phyloP scores from a whole-genome alignment of 1,139 yeast genomes.

The Pichia sp. region DNA sequence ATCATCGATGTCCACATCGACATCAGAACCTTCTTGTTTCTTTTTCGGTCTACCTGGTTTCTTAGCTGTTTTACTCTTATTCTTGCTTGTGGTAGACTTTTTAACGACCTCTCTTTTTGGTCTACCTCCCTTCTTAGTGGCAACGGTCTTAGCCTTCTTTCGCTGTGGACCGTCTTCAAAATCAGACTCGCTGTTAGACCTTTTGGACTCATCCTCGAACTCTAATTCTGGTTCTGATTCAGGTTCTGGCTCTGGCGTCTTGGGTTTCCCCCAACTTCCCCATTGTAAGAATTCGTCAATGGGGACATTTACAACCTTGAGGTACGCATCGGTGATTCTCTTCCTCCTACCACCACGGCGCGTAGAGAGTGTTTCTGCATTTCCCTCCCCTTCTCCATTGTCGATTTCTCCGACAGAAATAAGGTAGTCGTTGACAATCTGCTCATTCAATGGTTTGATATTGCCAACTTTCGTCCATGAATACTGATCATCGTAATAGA shows the following conservation, averaged over 20 bases:
- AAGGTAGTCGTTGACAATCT: conserved; percentile 19
- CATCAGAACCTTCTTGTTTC: not conserved
- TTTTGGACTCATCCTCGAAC: not conserved
- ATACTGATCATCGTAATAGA: conserved; percentile 60
- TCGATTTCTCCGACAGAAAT: conserved; percentile 21
- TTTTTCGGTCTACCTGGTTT: conserved; percentile 3
- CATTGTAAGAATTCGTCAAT: conserved; percentile 21
- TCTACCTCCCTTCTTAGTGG: not conserved
- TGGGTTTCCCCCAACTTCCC: conserved; percentile 26
- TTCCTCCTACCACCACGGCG: conserved; percentile 14
- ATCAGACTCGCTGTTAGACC: not conserved
- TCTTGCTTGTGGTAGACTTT: not conserved
- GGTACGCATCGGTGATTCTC: conserved; percentile 24
- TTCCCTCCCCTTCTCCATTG: conserved; percentile 6
- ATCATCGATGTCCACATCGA: not conserved
- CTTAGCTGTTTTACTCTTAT: not conserved
- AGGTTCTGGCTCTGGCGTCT: conserved; percentile 11
- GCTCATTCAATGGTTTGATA: conserved; percentile 28
- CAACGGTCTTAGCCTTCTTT: conserved; percentile 6
- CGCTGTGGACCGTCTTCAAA: conserved; percentile 1
- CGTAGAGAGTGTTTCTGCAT: not conserved
- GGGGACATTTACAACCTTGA: conserved; percentile 23
- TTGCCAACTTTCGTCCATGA: conserved; percentile 51
- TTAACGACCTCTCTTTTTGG: not conserved
- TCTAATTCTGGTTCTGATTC: conserved; percentile 3